phyloP scores from a whole-genome alignment of 2,329 filamentous ascomycete species.

The Aspergillus versicolor region DNA sequence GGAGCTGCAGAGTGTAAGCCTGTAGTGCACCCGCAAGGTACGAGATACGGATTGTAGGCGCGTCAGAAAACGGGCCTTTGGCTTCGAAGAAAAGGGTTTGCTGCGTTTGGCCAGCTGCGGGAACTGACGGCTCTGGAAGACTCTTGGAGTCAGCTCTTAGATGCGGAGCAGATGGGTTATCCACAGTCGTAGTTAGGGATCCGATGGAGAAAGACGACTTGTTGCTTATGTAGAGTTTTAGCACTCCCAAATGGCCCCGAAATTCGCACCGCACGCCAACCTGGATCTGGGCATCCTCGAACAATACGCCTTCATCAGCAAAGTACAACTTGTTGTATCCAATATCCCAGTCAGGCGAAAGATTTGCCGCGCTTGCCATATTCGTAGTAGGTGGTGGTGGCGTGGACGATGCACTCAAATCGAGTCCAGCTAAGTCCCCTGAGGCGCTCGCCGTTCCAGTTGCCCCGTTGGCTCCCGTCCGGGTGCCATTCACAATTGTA shows the following conservation, averaged over 20 bases:
- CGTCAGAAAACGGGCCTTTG: conserved; percentile 74
- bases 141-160: conserved; percentile 85
- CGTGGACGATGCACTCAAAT: conserved; percentile 64
- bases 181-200: conserved; percentile 91
- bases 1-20: conserved; percentile 85
- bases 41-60: conserved; percentile 85
- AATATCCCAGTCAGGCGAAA: conserved; percentile 91
- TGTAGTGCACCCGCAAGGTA: conserved; percentile 93
- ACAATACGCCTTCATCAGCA: conserved; percentile 79
- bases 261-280: conserved; percentile 92
- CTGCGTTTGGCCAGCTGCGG: conserved; percentile 74
- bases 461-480: conserved; percentile 34
- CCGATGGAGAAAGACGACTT: conserved; percentile 81
- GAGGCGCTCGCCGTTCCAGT: conserved; percentile 45
- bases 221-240: conserved; percentile 96
- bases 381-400: conserved; percentile 70
- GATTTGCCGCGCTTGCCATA: conserved; percentile 83
- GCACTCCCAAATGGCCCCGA: conserved; percentile 87
- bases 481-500: conserved; percentile 47
- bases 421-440: conserved; percentile 76
- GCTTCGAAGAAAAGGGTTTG: conserved; percentile 95
- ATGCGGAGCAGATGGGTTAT: conserved; percentile 64
- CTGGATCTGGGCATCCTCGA: conserved; percentile 93
- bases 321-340: conserved; percentile 84
- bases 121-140: conserved; percentile 78